Evolutionary conservation across 2,329 filamentous ascomycete species (phyloP), one percentile per base, ranked within the genome.

Genomic region (Botryotinia convoluta): DNA sequence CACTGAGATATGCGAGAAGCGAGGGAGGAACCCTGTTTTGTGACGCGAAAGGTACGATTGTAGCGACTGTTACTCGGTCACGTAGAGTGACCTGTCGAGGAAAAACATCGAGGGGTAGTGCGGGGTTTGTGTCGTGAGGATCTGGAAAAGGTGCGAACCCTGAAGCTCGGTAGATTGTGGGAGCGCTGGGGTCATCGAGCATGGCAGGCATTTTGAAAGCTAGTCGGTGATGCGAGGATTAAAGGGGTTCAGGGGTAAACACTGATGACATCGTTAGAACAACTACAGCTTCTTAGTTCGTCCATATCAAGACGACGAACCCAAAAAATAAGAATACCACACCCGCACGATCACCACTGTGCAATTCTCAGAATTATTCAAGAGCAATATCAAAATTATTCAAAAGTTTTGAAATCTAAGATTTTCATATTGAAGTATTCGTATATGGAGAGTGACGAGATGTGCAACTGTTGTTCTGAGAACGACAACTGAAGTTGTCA

Each of bases 41-140:
- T 22, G 89, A 88, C 48, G 87, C 87, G 81, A 93, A 91, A 7
- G 91, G 91, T 54, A 93, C 85, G 51, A 93, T 84, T 0, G 91
- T 92, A 29, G 91, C 91, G 59, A 88, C 86, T 0, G 91, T 92
- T 59, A 91, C 86, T 74, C 90, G 85, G 80, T 92, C 90, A 75
- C 90, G 86, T 64, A 93, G 85, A 2, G 87, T 92, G 64, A 92
- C 89, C 79, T 89, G 88, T 75, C 86, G 85, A 69, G 90, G 87
- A 64, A 83, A 83, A 76, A 92, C 88, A 73, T 79, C 79, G 29
- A 76, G 73, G 26, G 80, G 80, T n/a, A 81, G 74, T 67, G 74
- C 26, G 62, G 90, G 84, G 70, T 88, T 83, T 14, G 84, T 83
- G 77, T 85, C 84, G n/a, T 86, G 84, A 45, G 84, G 79, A 65